Percentiles rank a stretch among this genome's conserved stretches.
Evolutionary conservation across 805 yeast species (phyloP).

Genomic region (Pichia phayaonensis): DNA sequence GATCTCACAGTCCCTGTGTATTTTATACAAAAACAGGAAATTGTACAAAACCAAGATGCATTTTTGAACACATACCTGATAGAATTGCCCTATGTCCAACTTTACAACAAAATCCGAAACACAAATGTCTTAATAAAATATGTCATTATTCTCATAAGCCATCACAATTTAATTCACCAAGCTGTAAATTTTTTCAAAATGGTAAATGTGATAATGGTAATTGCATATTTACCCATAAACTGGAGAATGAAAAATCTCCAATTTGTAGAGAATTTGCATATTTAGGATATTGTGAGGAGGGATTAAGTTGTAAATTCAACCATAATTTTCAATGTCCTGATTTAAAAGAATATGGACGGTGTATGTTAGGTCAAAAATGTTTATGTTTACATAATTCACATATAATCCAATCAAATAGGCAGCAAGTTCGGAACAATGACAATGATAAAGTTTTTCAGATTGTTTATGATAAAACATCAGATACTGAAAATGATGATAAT

Average conservation of each 20-base stretch:
- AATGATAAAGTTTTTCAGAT: slow-evolving; percentile 21
- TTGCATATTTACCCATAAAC: slow-evolving; percentile 47
- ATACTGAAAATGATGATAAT: no score
- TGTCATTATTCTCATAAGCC: slow-evolving; percentile 55
- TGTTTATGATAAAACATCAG: slow-evolving; percentile 6
- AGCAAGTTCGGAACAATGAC: slow-evolving; percentile 21
- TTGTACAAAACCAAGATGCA: slow-evolving; percentile 50
- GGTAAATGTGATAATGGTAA: slow-evolving; percentile 41
- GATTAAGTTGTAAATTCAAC: slow-evolving; percentile 45
- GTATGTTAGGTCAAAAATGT: slow-evolving; percentile 48
- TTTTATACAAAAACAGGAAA: slow-evolving; percentile 33
- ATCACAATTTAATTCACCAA: slow-evolving; percentile 51
- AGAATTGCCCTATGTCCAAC: slow-evolving; percentile 50
- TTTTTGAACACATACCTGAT: slow-evolving; percentile 42
- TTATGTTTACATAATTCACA: slow-evolving; percentile 40
- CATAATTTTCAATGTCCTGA: slow-evolving; percentile 70
- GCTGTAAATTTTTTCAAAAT: slow-evolving; percentile 44
- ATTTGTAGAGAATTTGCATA: slow-evolving; percentile 63
- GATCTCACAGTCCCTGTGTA: slow-evolving; percentile 9
- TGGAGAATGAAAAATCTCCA: slow-evolving; percentile 28
- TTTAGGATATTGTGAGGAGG: slow-evolving; percentile 62
- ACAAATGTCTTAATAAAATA: slow-evolving; percentile 38
- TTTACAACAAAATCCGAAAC: slow-evolving; percentile 27
- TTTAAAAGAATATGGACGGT: slow-evolving; percentile 49
- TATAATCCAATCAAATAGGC: not conserved